These are phyloP conservation scores for Ganoderma sinense DNA, from an alignment of 1,284 basidiomycete species.

Conservation along the genomic window DNA sequence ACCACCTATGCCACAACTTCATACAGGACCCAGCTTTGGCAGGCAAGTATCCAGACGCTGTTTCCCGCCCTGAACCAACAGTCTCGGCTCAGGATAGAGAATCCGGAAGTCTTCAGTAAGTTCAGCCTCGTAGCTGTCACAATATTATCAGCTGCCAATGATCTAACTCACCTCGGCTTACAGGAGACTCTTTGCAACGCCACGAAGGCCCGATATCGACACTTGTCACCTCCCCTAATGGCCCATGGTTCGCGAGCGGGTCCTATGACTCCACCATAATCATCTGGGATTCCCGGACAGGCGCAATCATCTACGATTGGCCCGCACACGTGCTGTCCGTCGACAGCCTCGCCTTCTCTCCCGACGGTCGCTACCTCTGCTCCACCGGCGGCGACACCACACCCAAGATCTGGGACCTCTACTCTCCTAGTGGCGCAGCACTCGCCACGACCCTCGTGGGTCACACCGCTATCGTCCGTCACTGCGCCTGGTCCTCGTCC, in stretches of 20 bases:
- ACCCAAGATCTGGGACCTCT: background rate
- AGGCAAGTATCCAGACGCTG: background rate
- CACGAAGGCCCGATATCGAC: background rate
- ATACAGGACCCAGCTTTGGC: background rate
- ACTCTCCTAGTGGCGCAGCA: background rate
- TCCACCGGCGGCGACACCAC: slow-evolving; percentile 10
- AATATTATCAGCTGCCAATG: no score
- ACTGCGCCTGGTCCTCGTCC: background rate
- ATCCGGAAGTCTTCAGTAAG: background rate
- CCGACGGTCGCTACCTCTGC: background rate
- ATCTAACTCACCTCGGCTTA: background rate
- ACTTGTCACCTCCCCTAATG: background rate
- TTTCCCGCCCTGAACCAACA: background rate
- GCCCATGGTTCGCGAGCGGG: background rate
- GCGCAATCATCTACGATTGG: background rate
- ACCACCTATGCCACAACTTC: background rate
- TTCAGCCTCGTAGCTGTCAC: background rate
- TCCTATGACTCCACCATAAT: background rate
- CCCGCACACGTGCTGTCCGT: background rate
- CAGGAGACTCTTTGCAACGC: background rate
- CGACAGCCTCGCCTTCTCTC: background rate
- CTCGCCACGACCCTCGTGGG: background rate
- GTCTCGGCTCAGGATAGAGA: background rate
- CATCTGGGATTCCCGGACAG: background rate
- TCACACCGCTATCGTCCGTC: background rate